phyloP scores from a whole-genome alignment of 768 basidiomycete genomes.

The Albatrellus ellisii region DNA sequence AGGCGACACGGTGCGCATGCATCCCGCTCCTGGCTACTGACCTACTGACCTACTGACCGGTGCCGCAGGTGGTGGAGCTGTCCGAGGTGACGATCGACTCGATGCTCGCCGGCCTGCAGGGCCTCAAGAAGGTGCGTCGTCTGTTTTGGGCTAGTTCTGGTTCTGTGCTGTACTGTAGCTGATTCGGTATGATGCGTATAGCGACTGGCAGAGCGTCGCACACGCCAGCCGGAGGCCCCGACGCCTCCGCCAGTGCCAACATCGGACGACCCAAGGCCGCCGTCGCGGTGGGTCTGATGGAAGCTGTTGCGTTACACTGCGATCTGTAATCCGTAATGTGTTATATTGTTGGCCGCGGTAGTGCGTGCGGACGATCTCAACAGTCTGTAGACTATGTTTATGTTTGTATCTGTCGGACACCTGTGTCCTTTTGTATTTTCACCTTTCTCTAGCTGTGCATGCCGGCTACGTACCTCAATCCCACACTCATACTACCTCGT shows the following conservation, averaged over 20 bases:
- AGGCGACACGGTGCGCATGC: slow-evolving; percentile 21
- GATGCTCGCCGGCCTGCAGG: slow-evolving; percentile 40
- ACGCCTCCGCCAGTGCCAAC: slow-evolving; percentile 26
- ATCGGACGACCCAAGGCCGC: not conserved
- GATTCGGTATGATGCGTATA: slow-evolving; percentile 14
- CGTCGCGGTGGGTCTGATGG: slow-evolving; percentile 26
- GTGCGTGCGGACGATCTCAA: too few species aligned
- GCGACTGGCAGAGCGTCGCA: slow-evolving; percentile 21
- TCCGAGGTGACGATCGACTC: slow-evolving; percentile 58
- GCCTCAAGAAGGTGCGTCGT: slow-evolving; percentile 42
- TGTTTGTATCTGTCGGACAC: too few species aligned
- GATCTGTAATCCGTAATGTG: not conserved
- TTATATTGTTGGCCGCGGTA: too few species aligned
- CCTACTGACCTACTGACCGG: not conserved
- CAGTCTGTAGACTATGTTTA: too few species aligned
- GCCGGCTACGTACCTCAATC: too few species aligned
- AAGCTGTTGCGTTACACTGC: not conserved
- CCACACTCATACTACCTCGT: too few species aligned
- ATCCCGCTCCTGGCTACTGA: not conserved
- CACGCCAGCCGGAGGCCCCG: slow-evolving; percentile 17
- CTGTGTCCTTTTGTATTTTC: too few species aligned
- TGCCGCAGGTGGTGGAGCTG: slow-evolving; percentile 41
- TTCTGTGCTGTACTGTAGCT: not conserved
- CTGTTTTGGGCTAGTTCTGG: not conserved
- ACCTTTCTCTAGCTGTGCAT: too few species aligned